phyloP scores from a whole-genome alignment of 163 green algal genomes.

The Smithsoniella earleae region DNA sequence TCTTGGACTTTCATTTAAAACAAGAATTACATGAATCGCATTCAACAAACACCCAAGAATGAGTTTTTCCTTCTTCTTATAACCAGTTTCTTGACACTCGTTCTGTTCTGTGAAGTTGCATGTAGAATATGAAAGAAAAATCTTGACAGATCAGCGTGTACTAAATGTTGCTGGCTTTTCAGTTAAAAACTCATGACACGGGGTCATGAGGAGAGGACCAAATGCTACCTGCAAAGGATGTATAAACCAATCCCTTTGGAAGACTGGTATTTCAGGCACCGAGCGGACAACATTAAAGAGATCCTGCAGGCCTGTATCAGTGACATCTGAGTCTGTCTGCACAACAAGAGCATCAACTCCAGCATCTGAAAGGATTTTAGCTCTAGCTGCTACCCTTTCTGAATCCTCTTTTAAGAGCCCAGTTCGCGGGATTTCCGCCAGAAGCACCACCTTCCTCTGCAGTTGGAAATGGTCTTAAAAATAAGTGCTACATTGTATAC shows the following conservation, averaged over 20 bases:
- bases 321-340: slow-evolving; percentile 52
- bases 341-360: slow-evolving; percentile 63
- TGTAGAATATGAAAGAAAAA: neutral
- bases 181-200: too few relatives aligned
- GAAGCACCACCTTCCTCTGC: slow-evolving; percentile 15
- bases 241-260: slow-evolving; percentile 64
- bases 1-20: neutral
- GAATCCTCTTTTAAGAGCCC: neutral
- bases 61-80: neutral
- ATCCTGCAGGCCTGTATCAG: slow-evolving; percentile 50
- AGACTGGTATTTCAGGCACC: slow-evolving; percentile 46
- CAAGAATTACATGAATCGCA: neutral
- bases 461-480: neutral
- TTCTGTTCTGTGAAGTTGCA: neutral
- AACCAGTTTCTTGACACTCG: neutral
- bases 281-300: slow-evolving; percentile 48
- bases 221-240: slow-evolving; percentile 67
- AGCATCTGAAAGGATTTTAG: neutral
- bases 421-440: slow-evolving; percentile 2
- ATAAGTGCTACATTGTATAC: neutral
- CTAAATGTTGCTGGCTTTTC: too few relatives aligned
- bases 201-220: too few relatives aligned
- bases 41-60: neutral
- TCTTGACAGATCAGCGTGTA: neutral
- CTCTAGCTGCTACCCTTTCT: neutral